These are phyloP conservation scores for Inga laurina DNA, from an alignment of 306 rosid species.

Conservation along the genomic window DNA sequence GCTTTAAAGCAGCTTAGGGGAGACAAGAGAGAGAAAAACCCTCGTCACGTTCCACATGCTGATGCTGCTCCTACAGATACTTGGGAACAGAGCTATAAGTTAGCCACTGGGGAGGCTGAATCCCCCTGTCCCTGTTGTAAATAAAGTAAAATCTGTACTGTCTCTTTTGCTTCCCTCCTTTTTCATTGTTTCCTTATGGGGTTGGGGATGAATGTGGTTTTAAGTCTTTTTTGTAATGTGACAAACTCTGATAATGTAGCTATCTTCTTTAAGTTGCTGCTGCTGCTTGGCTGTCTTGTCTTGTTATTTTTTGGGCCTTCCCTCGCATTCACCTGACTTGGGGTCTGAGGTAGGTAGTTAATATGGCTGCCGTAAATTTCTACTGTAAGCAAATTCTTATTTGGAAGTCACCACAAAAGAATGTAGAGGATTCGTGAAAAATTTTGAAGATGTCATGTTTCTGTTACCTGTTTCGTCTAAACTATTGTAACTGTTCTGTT, in stretches of 20 bases:
- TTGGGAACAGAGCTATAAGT: slow-evolving; percentile 58
- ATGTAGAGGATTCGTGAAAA: background rate
- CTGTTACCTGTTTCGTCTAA: background rate
- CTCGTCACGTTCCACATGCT: slow-evolving; percentile 62
- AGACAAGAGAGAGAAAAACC: slow-evolving; percentile 78
- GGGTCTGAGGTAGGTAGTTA: background rate
- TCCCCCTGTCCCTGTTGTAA: slow-evolving; percentile 46
- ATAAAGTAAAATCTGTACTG: slow-evolving; percentile 7
- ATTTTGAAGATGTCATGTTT: background rate
- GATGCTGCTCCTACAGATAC: slow-evolving; percentile 44
- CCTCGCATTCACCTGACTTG: background rate
- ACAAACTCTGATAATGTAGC: background rate
- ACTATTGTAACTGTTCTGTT: background rate
- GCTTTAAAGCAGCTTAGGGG: slow-evolving; percentile 87
- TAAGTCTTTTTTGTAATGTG: background rate
- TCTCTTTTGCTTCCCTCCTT: background rate
- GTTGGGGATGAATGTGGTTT: background rate
- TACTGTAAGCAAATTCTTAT: background rate
- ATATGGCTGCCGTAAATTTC: background rate
- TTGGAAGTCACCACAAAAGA: background rate
- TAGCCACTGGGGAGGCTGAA: slow-evolving; percentile 40
- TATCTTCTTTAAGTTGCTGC: background rate
- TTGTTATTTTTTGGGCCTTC: background rate
- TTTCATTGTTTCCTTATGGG: background rate
- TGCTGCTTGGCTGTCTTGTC: background rate